Conservation (phyloP, 495 filamentous ascomycete species). For the Talaromyces wortmannii region DNA sequence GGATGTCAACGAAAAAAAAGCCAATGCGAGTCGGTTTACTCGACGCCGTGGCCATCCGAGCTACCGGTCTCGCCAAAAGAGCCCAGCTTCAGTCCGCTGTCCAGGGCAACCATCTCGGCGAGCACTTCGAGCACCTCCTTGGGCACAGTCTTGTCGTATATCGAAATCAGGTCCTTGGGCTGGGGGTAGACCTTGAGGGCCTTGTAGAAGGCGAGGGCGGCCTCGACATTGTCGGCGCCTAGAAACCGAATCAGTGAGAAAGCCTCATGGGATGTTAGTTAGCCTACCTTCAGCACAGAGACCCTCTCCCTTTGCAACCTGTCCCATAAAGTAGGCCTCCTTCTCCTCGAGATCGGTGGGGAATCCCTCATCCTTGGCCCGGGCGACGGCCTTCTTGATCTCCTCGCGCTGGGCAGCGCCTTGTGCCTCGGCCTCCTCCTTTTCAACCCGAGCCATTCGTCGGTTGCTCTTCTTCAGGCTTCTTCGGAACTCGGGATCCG, state of each 20-base stretch:
- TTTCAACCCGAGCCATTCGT: constrained; percentile 63
- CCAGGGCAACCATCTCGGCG: constrained; percentile 95
- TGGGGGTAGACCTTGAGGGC: constrained; percentile 97
- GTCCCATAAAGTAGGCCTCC: constrained; percentile 89
- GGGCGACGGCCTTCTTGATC: constrained; percentile 64
- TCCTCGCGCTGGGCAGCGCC: constrained; percentile 60
- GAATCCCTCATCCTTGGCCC: constrained; percentile 85
- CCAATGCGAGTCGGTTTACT: constrained; percentile 24
- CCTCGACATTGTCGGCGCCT: constrained; percentile 67
- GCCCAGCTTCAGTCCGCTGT: constrained; percentile 62
- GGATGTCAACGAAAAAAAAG: background rate
- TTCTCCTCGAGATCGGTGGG: constrained; percentile 86
- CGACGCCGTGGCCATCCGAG: constrained; percentile 33
- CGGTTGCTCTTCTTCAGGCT: constrained; percentile 76
- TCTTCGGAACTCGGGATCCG: constrained; percentile 80
- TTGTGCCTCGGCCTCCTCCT: constrained; percentile 66
- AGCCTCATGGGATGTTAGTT: background rate
- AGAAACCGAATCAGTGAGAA: background rate
- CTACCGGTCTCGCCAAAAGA: constrained; percentile 29
- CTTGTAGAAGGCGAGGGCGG: constrained; percentile 93
- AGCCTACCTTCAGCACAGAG: constrained; percentile 63
- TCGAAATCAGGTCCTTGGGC: constrained; percentile 83
- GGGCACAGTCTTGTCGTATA: constrained; percentile 96
- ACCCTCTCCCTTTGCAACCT: constrained; percentile 79
- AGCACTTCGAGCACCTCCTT: constrained; percentile 94